Conservation (phyloP, 805 yeast genomes). For the Sugiyamaella mastotermitis region DNA sequence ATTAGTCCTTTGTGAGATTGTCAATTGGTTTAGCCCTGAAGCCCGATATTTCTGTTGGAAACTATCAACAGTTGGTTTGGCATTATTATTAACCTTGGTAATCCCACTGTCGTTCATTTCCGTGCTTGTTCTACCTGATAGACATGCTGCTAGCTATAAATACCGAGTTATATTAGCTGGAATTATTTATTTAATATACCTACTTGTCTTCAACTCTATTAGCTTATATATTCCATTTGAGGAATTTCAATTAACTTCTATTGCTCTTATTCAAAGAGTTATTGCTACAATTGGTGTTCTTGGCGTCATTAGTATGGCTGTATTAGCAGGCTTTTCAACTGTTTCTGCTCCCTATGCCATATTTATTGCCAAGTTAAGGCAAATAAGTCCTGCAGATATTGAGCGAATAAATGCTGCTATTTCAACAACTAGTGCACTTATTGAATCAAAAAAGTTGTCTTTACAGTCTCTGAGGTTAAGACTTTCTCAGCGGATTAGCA, state of each 20-base stretch:
- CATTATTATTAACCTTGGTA: constrained; percentile 25
- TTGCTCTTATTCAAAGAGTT: constrained; percentile 14
- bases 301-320: constrained; percentile 38
- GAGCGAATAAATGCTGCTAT: constrained; percentile 27
- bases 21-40: constrained; percentile 19
- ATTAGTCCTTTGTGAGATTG: constrained; percentile 35
- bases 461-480: constrained; percentile 6
- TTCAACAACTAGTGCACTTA: constrained; percentile 26
- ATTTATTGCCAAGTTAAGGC: constrained; percentile 24
- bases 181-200: constrained; percentile 21
- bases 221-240: constrained; percentile 26
- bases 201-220: constrained; percentile 22
- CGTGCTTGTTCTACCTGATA: constrained; percentile 5
- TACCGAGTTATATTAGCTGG: constrained; percentile 8
- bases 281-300: constrained; percentile 33
- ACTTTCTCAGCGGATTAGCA: constrained; percentile 17
- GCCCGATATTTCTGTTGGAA: constrained; percentile 24
- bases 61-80: constrained; percentile 21
- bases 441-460: constrained; percentile 22
- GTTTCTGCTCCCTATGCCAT: constrained; percentile 36
- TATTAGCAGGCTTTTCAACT: constrained; percentile 36
- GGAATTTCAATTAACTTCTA: background rate
- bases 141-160: constrained; percentile 1
- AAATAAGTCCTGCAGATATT: constrained; percentile 27
- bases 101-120: constrained; percentile 26